Percentiles rank a stretch among this genome's conserved stretches.
These are phyloP conservation scores for Metrosideros polymorpha DNA, from an alignment of 441 rosid species.

Conservation along the genomic window DNA sequence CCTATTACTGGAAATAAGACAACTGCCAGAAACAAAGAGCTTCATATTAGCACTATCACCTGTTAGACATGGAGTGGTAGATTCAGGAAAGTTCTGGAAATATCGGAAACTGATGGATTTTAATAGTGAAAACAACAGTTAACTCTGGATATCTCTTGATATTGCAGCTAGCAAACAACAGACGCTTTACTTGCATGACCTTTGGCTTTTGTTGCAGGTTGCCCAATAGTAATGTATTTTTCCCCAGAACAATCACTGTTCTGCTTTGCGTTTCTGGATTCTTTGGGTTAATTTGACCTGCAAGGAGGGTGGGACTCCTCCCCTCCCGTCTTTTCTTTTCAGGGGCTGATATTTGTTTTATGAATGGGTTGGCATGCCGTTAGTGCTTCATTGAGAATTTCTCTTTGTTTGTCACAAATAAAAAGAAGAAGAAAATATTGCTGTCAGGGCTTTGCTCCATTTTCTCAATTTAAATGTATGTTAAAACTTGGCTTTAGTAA, in stretches of 20 bases:
- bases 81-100: neutral
- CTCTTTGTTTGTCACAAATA: neutral
- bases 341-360: neutral
- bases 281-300: neutral
- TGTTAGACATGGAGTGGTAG: neutral
- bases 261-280: neutral
- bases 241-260: neutral
- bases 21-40: neutral
- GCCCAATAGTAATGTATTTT: neutral
- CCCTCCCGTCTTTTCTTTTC: neutral
- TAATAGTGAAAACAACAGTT: neutral
- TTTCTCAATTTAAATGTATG: neutral
- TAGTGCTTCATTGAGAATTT: neutral
- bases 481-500: neutral
- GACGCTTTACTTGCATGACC: neutral
- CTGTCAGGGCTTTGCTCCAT: neutral
- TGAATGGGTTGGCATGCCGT: neutral
- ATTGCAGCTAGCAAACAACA: neutral
- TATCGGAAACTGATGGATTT: neutral
- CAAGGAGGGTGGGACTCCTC: neutral
- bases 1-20: neutral
- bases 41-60: neutral
- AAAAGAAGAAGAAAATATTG: neutral
- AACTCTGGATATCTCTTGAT: neutral
- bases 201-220: neutral